These are phyloP conservation scores for Cercospora brassicicola DNA, from an alignment of 2,329 filamentous ascomycete genomes.

Conservation along the genomic window DNA sequence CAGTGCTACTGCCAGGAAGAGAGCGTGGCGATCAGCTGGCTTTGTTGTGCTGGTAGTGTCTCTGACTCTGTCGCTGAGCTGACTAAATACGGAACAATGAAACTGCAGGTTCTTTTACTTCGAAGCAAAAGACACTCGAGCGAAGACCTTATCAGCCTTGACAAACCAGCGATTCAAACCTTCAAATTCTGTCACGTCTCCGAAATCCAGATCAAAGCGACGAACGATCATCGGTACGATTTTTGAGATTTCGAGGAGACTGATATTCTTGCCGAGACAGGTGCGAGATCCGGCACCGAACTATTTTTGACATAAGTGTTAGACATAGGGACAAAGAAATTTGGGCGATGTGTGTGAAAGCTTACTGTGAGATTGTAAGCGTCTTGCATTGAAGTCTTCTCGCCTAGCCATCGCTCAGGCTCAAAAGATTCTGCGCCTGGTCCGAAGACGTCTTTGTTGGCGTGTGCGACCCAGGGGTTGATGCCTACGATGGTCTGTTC, in stretches of 20 bases:
- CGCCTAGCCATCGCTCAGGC: background rate
- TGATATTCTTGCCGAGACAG: slow-evolving; percentile 39
- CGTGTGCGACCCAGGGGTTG: background rate
- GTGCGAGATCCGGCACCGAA: slow-evolving; percentile 38
- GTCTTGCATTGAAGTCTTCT: background rate
- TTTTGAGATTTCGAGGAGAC: slow-evolving; percentile 34
- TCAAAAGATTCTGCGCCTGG: background rate
- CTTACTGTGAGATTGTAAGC: background rate
- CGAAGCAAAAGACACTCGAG: background rate
- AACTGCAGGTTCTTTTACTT: background rate
- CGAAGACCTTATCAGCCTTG: background rate
- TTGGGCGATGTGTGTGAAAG: background rate
- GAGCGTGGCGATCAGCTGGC: too few species aligned
- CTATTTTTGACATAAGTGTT: slow-evolving; percentile 3
- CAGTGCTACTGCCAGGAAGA: too few species aligned
- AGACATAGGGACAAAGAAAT: background rate
- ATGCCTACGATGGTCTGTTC: background rate
- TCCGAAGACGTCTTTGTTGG: background rate
- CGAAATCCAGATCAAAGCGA: slow-evolving; percentile 24
- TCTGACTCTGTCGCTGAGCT: too few species aligned
- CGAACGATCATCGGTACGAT: slow-evolving; percentile 34
- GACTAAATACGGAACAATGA: too few species aligned
- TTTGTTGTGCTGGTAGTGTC: too few species aligned
- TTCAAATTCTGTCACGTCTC: background rate
- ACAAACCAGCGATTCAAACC: slow-evolving; percentile 11